phyloP scores from a whole-genome alignment of 2,329 filamentous ascomycete genomes.

The Elsinoe batatas region DNA sequence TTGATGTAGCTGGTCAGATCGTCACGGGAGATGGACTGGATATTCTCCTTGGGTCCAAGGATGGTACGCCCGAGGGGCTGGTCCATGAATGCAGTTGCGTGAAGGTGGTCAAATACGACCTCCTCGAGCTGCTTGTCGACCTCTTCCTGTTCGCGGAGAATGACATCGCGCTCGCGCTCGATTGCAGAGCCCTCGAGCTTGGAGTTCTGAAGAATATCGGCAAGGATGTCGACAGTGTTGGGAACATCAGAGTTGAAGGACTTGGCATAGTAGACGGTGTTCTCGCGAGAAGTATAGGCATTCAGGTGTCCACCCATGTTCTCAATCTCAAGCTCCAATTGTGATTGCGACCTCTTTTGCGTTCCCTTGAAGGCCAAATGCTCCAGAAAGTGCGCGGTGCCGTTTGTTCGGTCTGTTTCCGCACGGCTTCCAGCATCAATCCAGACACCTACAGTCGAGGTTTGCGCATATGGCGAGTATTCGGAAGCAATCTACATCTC shows the following conservation, averaged over 20 bases:
- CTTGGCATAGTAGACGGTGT: slow-evolving; percentile 99
- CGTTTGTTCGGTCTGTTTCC: slow-evolving; percentile 97
- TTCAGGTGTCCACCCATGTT: slow-evolving; percentile 99
- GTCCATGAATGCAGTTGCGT: slow-evolving; percentile 94
- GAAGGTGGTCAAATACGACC: slow-evolving; percentile 97
- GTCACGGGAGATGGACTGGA: slow-evolving; percentile 83
- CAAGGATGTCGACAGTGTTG: slow-evolving; percentile 92
- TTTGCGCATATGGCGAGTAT: slow-evolving; percentile 96
- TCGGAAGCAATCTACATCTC: slow-evolving; percentile 77
- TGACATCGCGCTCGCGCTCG: slow-evolving; percentile 97
- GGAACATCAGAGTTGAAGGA: slow-evolving; percentile 97
- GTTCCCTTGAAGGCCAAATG: slow-evolving; percentile 99
- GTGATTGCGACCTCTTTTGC: slow-evolving; percentile 85
- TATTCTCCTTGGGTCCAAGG: slow-evolving; percentile 95
- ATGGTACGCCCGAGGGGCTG: slow-evolving; percentile 97
- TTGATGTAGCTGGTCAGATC: slow-evolving; percentile 96
- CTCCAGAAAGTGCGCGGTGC: slow-evolving; percentile 98
- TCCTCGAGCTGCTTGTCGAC: slow-evolving; percentile 99
- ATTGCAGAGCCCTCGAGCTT: slow-evolving; percentile 90
- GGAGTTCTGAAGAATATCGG: slow-evolving; percentile 98
- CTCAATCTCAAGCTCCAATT: slow-evolving; percentile 98
- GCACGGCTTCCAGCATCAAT: slow-evolving; percentile 97
- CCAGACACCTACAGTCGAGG: slow-evolving; percentile 96
- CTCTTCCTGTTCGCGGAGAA: slow-evolving; percentile 96
- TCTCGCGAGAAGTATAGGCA: slow-evolving; percentile 99